phyloP scores from a whole-genome alignment of 305 asterid genomes.

The Solanum hybrid region DNA sequence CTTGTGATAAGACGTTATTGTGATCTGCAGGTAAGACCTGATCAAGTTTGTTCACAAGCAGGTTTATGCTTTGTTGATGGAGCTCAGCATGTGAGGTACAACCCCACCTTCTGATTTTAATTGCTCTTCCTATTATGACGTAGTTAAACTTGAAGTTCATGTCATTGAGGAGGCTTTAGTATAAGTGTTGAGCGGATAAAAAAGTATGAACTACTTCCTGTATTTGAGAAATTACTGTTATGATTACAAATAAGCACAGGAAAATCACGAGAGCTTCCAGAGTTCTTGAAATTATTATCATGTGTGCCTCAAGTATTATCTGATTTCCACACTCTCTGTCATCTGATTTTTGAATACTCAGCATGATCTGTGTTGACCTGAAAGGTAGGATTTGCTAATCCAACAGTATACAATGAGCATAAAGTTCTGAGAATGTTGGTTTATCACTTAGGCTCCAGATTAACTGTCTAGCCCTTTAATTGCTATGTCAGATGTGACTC shows the following conservation, averaged over 20 bases:
- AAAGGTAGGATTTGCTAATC: not conserved
- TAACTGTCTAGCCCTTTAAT: not conserved
- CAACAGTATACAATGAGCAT: not conserved
- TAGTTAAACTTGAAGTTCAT: not conserved
- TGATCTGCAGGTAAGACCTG: slow-evolving; percentile 59
- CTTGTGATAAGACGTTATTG: not conserved
- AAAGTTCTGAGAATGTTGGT: not conserved
- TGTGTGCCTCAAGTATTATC: not conserved
- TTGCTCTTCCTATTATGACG: not conserved
- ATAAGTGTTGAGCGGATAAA: not conserved
- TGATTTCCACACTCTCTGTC: not conserved
- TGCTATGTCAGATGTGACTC: not conserved
- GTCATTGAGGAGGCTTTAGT: not conserved
- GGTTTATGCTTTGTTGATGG: slow-evolving; percentile 49
- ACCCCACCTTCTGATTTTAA: not conserved
- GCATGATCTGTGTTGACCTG: not conserved
- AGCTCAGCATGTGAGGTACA: slow-evolving; percentile 11
- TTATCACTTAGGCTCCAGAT: not conserved
- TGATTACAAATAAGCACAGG: not conserved
- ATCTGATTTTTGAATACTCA: not conserved
- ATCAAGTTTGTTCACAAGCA: slow-evolving; percentile 51
- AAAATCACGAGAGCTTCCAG: not conserved
- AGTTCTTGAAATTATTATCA: not conserved
- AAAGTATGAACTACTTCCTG: not conserved
- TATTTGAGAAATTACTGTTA: not conserved